Percentiles rank a stretch among this genome's conserved stretches.
Evolutionary conservation across 2,329 filamentous ascomycete species (phyloP).

Genomic region (Dactylellina haptotyla): DNA sequence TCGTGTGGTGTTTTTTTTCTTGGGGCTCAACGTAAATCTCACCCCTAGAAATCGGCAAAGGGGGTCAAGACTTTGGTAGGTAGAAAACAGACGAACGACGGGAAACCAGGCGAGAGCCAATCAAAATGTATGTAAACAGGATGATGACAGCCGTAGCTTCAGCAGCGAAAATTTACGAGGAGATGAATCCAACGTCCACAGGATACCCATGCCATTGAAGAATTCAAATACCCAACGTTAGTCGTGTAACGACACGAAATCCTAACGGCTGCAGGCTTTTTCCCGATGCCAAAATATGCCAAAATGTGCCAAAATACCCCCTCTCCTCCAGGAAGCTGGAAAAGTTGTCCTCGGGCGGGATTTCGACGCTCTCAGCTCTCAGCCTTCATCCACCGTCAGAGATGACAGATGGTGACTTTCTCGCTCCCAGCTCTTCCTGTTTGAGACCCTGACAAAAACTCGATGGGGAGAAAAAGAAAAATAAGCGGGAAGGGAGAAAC

Average conservation of each 20-base stretch:
- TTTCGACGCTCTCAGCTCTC: slow-evolving; percentile 22
- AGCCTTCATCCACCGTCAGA: slow-evolving; percentile 18
- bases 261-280: slow-evolving; percentile 26
- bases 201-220: slow-evolving; percentile 15
- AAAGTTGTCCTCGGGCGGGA: slow-evolving; percentile 43
- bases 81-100: slow-evolving; percentile 32
- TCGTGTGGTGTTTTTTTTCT: slow-evolving; percentile 49
- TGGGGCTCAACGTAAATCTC: slow-evolving; percentile 45
- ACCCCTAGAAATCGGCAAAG: slow-evolving; percentile 54
- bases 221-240: slow-evolving; percentile 35
- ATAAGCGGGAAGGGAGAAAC: slow-evolving; percentile 1
- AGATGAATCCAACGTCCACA: slow-evolving; percentile 1
- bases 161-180: slow-evolving; percentile 19
- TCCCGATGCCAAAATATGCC: slow-evolving; percentile 12
- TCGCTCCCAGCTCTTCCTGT: slow-evolving; percentile 12
- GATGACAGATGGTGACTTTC: slow-evolving; percentile 22
- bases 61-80: slow-evolving; percentile 35
- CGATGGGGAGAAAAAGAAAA: slow-evolving; percentile 13
- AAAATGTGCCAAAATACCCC: slow-evolving; percentile 24
- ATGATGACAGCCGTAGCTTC: slow-evolving; percentile 26
- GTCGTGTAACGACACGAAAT: slow-evolving; percentile 51
- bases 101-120: slow-evolving; percentile 36
- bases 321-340: slow-evolving; percentile 24
- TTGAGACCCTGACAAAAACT: slow-evolving; percentile 5
- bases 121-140: slow-evolving; percentile 46